Evolutionary conservation across 257 asterid genomes (phyloP).

Genomic region (Penstemon eatonii): DNA sequence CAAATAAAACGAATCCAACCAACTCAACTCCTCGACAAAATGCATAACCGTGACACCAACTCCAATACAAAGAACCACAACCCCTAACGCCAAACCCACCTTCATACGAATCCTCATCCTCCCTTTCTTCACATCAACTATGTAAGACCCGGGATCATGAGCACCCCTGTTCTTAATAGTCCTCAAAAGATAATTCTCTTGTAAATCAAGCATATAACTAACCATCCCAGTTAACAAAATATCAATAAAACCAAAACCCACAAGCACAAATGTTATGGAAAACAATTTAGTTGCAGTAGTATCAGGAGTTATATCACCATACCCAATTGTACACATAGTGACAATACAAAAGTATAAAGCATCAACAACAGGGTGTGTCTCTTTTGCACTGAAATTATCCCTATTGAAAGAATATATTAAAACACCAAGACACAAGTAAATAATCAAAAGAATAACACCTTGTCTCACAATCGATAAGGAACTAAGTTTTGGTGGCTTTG

Average conservation of each 20-base stretch:
- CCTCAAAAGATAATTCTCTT: conserved; percentile 77
- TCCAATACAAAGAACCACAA: conserved; percentile 85
- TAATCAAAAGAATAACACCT: conserved; percentile 61
- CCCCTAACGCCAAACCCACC: conserved; percentile 85
- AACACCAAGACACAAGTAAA: conserved; percentile 79
- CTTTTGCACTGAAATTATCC: conserved; percentile 58
- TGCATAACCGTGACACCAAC: conserved; percentile 78
- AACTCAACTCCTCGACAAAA: conserved; percentile 69
- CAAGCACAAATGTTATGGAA: conserved; percentile 79
- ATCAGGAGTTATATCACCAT: conserved; percentile 90
- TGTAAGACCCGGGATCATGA: conserved; percentile 62
- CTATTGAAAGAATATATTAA: conserved; percentile 56
- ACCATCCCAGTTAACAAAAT: conserved; percentile 89
- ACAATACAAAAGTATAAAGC: conserved; percentile 93
- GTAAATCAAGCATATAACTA: conserved; percentile 86
- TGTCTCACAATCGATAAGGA: conserved; percentile 63
- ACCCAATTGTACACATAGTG: conserved; percentile 97
- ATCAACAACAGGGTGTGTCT: conserved; percentile 87
- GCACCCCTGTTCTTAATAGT: conserved; percentile 53
- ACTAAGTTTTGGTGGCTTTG: conserved; percentile 56
- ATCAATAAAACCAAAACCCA: conserved; percentile 92
- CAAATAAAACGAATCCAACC: conserved; percentile 80
- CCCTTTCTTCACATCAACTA: conserved; percentile 93
- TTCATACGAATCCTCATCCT: conserved; percentile 96
- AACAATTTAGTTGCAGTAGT: conserved; percentile 68